Evolutionary conservation across 148 eudicot species (phyloP).

Genomic region (Vaccinium darrowii): DNA sequence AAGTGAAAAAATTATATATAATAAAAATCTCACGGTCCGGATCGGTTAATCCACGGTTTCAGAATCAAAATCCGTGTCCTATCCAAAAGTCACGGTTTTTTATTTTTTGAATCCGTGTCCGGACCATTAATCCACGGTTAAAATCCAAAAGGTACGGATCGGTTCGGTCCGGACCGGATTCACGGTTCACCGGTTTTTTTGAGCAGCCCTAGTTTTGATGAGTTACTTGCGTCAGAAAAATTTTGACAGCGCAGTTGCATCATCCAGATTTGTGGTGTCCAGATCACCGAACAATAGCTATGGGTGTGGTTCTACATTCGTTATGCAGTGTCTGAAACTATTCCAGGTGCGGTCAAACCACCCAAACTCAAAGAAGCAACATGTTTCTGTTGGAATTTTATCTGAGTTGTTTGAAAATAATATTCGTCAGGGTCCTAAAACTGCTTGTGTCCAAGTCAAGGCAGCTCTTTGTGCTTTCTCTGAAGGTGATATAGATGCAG

Average conservation of each 20-base stretch:
- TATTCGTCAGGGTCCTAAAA: conserved; percentile 95
- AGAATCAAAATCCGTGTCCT: too few relatives aligned
- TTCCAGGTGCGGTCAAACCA: conserved; percentile 88
- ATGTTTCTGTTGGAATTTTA: conserved; percentile 81
- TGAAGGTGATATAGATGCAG: conserved; percentile 86
- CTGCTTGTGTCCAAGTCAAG: conserved; percentile 95
- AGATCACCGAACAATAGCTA: conserved; percentile 52
- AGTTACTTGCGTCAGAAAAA: conserved; percentile 81
- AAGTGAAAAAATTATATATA: too few relatives aligned
- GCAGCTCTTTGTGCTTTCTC: conserved; percentile 96
- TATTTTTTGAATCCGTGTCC: too few relatives aligned
- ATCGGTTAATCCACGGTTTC: too few relatives aligned
- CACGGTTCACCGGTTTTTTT: too few relatives aligned
- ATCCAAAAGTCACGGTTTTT: too few relatives aligned
- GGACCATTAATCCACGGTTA: too few relatives aligned
- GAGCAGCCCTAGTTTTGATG: conserved; percentile 94
- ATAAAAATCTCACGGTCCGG: too few relatives aligned
- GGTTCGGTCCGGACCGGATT: too few relatives aligned
- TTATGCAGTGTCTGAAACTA: conserved; percentile 91
- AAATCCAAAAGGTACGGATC: too few relatives aligned
- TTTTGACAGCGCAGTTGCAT: conserved; percentile 45
- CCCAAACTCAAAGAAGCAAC: conserved; percentile 85
- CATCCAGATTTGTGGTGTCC: conserved; percentile 78
- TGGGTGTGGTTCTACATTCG: conserved; percentile 95
- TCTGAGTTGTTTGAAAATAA: conserved; percentile 85